Percentiles rank a stretch among this genome's conserved stretches.
phyloP scores from a whole-genome alignment of 1,284 basidiomycete genomes.

The Tetrapyrgos nigripes region DNA sequence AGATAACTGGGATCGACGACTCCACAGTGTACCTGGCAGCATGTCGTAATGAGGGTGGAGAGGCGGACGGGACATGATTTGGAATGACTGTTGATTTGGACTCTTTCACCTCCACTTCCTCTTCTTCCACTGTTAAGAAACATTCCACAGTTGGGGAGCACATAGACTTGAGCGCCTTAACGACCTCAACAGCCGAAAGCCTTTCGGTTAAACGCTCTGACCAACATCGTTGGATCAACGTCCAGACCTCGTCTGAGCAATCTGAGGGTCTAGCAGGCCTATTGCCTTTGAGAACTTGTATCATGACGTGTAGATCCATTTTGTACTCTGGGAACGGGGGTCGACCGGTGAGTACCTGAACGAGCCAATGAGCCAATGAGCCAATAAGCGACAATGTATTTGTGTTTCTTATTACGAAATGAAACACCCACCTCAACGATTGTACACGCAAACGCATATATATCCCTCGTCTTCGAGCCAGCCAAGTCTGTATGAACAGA shows the following conservation, averaged over 20 bases:
- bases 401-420: background rate
- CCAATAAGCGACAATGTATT: too few relatives aligned
- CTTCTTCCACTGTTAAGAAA: too few relatives aligned
- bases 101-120: too few relatives aligned
- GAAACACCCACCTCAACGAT: constrained; percentile 2
- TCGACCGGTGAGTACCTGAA: constrained; percentile 7
- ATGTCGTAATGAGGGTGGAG: too few relatives aligned
- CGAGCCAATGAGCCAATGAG: background rate
- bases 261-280: background rate
- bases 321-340: constrained; percentile 10
- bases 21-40: too few relatives aligned
- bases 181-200: too few relatives aligned
- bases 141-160: too few relatives aligned
- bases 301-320: constrained; percentile 6
- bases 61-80: too few relatives aligned
- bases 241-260: background rate
- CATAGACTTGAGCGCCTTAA: too few relatives aligned
- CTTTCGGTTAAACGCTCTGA: background rate
- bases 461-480: constrained; percentile 3
- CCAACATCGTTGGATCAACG: background rate
- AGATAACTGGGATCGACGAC: too few relatives aligned
- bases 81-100: too few relatives aligned
- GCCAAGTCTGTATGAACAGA: background rate
- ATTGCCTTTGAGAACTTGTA: constrained; percentile 8
- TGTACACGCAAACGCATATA: constrained; percentile 16